phyloP scores from a whole-genome alignment of 2,329 filamentous ascomycete genomes.

The Talaromyces marneffei region DNA sequence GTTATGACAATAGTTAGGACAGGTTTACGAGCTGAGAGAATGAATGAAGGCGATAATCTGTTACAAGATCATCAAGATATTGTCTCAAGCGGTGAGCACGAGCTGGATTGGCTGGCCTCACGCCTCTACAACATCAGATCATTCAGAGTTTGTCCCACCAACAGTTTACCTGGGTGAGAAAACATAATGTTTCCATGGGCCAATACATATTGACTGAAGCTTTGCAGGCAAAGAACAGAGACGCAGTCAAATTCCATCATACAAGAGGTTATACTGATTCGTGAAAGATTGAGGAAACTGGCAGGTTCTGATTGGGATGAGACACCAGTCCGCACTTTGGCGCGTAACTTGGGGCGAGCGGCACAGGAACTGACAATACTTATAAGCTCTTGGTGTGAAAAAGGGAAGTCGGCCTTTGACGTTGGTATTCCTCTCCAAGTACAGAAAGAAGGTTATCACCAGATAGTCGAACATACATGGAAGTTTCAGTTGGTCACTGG shows the following conservation, averaged over 20 bases:
- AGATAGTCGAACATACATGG: background rate
- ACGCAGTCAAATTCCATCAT: background rate
- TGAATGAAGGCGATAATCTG: constrained; percentile 25
- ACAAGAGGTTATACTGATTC: background rate
- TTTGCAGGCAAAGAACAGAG: background rate
- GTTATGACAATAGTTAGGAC: constrained; percentile 35
- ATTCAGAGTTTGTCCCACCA: constrained; percentile 17
- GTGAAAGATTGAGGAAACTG: background rate
- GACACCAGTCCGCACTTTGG: background rate
- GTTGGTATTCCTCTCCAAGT: constrained; percentile 1
- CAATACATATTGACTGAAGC: background rate
- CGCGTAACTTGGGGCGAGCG: background rate
- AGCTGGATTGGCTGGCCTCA: constrained; percentile 30
- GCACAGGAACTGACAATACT: background rate
- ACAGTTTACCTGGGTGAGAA: background rate
- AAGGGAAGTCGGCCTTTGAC: background rate
- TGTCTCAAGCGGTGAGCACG: constrained; percentile 24
- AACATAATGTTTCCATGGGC: background rate
- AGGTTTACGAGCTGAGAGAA: constrained; percentile 29
- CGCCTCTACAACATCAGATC: constrained; percentile 23
- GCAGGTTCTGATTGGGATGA: constrained; percentile 7
- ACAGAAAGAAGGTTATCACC: background rate
- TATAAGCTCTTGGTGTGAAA: background rate
- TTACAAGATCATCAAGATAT: constrained; percentile 18
- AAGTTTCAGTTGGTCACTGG: background rate